These are phyloP conservation scores for Fusarium transvaalense DNA, from an alignment of 2,329 filamentous ascomycete genomes.

Conservation along the genomic window DNA sequence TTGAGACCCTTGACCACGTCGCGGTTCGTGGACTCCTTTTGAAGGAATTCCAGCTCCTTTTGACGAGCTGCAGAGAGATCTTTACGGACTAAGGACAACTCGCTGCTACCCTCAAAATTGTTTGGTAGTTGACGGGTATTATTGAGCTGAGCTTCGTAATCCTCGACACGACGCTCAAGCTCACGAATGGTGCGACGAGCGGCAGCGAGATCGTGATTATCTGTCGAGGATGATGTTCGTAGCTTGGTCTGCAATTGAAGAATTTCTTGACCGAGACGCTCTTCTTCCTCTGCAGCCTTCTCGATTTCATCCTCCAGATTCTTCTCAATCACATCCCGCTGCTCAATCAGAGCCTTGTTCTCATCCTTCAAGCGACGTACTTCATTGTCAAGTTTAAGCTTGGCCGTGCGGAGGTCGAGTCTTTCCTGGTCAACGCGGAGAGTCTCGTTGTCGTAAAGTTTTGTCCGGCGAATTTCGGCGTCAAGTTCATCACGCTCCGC, in stretches of 20 bases:
- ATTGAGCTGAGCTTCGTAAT: conserved; percentile 63
- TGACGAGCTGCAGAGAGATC: conserved; percentile 74
- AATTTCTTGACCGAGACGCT: conserved; percentile 69
- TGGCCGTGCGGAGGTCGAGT: conserved; percentile 74
- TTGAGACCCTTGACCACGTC: conserved; percentile 73
- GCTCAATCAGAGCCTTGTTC: conserved; percentile 67
- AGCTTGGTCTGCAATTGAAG: conserved; percentile 63
- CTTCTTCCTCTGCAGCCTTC: conserved; percentile 74
- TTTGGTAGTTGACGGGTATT: conserved; percentile 52
- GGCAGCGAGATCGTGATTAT: conserved; percentile 66
- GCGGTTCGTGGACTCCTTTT: conserved; percentile 74
- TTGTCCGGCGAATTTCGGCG: conserved; percentile 67
- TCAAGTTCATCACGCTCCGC: conserved; percentile 77
- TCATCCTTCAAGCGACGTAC: conserved; percentile 74
- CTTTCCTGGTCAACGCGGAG: conserved; percentile 76
- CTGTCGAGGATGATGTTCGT: conserved; percentile 61
- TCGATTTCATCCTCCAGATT: conserved; percentile 76
- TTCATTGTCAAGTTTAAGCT: conserved; percentile 76
- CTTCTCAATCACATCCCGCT: conserved; percentile 70
- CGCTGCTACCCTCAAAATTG: conserved; percentile 60
- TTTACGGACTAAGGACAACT: conserved; percentile 71
- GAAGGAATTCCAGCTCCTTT: conserved; percentile 73
- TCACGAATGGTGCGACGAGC: conserved; percentile 73
- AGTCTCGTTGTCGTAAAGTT: conserved; percentile 68
- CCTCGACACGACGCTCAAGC: conserved; percentile 71